Percentiles rank a stretch among this genome's conserved stretches.
Evolutionary conservation across 78 protist genomes (phyloP).

Genomic region (Salpingoeca rosetta): DNA sequence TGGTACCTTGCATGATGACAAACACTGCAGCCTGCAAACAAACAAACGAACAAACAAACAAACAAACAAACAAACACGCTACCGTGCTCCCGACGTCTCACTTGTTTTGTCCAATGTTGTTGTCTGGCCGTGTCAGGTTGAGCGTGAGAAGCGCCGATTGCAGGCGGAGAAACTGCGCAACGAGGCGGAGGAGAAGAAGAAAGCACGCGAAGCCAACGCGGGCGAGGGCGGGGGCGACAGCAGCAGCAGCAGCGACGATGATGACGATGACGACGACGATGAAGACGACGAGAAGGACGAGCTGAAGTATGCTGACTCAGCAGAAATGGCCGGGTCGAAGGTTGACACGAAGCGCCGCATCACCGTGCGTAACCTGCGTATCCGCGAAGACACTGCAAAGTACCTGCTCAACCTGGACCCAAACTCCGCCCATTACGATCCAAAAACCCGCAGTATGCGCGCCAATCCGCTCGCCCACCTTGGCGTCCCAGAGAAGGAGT

Average conservation of each 20-base stretch:
- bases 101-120: no score
- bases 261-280: background rate
- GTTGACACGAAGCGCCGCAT: conserved; percentile 59
- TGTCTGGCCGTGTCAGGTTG: no score
- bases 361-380: conserved; percentile 70
- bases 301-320: conserved; percentile 26
- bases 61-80: no score
- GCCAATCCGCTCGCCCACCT: conserved; percentile 62
- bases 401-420: conserved; percentile 84
- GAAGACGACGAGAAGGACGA: conserved; percentile 37
- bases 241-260: background rate
- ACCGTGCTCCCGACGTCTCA: no score
- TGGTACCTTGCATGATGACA: no score
- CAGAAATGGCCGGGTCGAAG: conserved; percentile 28
- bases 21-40: no score
- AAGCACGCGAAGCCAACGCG: background rate
- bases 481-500: conserved; percentile 14
- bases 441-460: conserved; percentile 95
- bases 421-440: conserved; percentile 94
- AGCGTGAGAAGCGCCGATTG: background rate
- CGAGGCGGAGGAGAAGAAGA: background rate
- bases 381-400: conserved; percentile 96
- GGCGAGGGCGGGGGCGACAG: background rate
- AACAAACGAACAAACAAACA: no score
- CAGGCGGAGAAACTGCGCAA: background rate